Conservation (phyloP, 2,329 filamentous ascomycete genomes). For the Claviceps sp. region DNA sequence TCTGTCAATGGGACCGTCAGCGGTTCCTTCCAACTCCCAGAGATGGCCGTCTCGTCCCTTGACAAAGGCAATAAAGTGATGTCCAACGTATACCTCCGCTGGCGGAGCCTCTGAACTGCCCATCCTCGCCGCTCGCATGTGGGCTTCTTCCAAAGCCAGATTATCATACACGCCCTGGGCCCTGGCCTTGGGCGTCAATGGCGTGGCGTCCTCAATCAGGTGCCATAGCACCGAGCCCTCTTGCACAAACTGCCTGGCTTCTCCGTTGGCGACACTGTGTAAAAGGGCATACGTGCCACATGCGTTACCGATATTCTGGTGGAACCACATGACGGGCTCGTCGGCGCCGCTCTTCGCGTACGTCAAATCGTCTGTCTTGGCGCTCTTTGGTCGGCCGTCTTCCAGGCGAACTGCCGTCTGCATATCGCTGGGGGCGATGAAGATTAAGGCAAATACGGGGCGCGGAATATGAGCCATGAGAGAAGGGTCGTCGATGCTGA, state of each 20-base stretch:
- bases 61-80: constrained; percentile 75
- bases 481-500: constrained; percentile 62
- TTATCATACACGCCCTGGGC: constrained; percentile 61
- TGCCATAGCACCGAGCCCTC: constrained; percentile 39
- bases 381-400: constrained; percentile 12
- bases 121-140: constrained; percentile 51
- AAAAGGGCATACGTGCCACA: constrained; percentile 70
- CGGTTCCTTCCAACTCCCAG: constrained; percentile 68
- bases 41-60: constrained; percentile 49
- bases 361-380: constrained; percentile 12
- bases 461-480: constrained; percentile 61
- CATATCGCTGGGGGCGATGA: constrained; percentile 53
- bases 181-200: constrained; percentile 43
- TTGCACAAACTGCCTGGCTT: constrained; percentile 39
- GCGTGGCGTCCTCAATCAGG: constrained; percentile 49
- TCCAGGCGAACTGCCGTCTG: constrained; percentile 31
- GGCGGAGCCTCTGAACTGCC: constrained; percentile 55
- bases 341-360: constrained; percentile 21
- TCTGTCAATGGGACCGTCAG: constrained; percentile 60
- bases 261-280: constrained; percentile 60
- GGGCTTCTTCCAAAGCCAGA: constrained; percentile 55
- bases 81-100: constrained; percentile 47
- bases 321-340: constrained; percentile 70
- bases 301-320: constrained; percentile 71
- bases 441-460: constrained; percentile 61